Conservation (phyloP, 2,329 filamentous ascomycete species). For the Blumeria graminis region DNA sequence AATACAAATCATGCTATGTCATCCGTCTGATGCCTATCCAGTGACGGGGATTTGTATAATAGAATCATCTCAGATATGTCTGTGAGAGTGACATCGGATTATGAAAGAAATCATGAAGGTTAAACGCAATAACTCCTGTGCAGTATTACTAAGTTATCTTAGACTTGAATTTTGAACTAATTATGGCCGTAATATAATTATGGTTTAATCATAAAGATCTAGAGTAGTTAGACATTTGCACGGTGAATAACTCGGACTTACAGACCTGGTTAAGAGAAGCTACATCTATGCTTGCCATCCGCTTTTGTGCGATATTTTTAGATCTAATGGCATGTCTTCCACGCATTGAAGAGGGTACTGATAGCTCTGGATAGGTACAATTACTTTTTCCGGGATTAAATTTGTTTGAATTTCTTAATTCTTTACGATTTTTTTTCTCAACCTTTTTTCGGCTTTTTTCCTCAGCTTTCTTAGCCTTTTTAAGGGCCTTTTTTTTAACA, state of each 20-base stretch:
- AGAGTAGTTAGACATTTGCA: neutral
- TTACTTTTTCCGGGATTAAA: neutral
- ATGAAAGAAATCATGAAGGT: too few species aligned
- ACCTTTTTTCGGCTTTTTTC: constrained; percentile 19
- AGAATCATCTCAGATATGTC: too few species aligned
- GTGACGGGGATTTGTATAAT: too few species aligned
- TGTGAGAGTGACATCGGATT: too few species aligned
- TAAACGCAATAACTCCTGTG: too few species aligned
- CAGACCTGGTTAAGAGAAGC: constrained; percentile 67
- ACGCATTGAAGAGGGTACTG: constrained; percentile 21
- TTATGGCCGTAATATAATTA: constrained; percentile 2
- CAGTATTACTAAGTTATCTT: too few species aligned
- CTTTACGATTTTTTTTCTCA: constrained; percentile 9
- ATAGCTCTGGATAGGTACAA: constrained; percentile 16
- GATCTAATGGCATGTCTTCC: constrained; percentile 51
- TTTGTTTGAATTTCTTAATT: constrained; percentile 1
- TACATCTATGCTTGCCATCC: constrained; percentile 55
- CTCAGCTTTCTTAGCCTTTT: constrained; percentile 15
- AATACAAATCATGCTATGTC: too few species aligned
- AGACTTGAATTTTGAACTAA: too few species aligned
- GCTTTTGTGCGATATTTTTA: constrained; percentile 73
- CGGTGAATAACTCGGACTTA: neutral
- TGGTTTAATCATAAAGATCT: constrained; percentile 48
- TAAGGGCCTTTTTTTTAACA: constrained; percentile 15
- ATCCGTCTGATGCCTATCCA: too few species aligned